These are phyloP conservation scores for Malus sieversii DNA, from an alignment of 306 rosid species.

Conservation along the genomic window DNA sequence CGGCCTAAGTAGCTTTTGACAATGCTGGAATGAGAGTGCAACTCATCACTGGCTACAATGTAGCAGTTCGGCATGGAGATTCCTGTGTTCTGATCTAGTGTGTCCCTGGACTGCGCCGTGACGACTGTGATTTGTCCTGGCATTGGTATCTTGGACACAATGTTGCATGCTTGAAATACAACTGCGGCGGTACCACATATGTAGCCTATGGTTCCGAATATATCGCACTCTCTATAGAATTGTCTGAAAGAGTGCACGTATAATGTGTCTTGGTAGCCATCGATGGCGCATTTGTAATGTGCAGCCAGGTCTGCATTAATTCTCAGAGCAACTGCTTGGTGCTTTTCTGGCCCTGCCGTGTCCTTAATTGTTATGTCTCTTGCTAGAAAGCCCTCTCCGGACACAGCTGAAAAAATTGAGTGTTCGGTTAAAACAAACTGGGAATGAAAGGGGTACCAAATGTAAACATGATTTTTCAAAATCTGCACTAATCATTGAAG, in stretches of 20 bases:
- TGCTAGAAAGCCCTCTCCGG: constrained; percentile 79
- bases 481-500: neutral
- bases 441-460: neutral
- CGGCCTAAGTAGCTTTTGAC: constrained; percentile 66
- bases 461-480: neutral
- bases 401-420: constrained; percentile 35
- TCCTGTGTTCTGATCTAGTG: constrained; percentile 53
- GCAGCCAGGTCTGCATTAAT: constrained; percentile 66
- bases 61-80: constrained; percentile 71
- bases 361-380: constrained; percentile 58
- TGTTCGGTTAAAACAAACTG: neutral
- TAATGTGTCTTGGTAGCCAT: constrained; percentile 63
- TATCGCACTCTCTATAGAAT: constrained; percentile 70
- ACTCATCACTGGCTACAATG: constrained; percentile 39
- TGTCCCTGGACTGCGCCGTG: constrained; percentile 63
- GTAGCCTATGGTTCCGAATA: constrained; percentile 63
- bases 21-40: constrained; percentile 21
- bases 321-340: constrained; percentile 72
- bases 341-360: constrained; percentile 60
- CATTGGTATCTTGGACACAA: constrained; percentile 45
- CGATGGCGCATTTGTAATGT: constrained; percentile 44
- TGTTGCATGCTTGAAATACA: constrained; percentile 49
- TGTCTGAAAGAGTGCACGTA: constrained; percentile 73
- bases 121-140: constrained; percentile 51
- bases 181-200: constrained; percentile 79